Evolutionary conservation across 345 rosid species (phyloP).

Genomic region (Syzygium oleosum): DNA sequence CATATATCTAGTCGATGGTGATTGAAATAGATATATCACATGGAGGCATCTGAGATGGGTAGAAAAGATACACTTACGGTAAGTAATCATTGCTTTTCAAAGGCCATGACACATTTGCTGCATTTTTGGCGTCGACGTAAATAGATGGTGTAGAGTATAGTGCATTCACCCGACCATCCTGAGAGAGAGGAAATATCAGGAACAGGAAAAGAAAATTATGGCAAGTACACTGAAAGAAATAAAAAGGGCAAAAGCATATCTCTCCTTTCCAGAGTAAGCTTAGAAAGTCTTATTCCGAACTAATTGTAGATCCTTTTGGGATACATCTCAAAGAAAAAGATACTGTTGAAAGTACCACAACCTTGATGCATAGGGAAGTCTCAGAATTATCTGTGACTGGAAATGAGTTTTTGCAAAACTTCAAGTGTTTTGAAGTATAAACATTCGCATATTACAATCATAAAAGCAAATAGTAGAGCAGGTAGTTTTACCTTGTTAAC

Average conservation of each 20-base stretch:
- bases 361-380: background rate
- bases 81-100: conserved; percentile 70
- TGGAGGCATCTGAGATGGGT: background rate
- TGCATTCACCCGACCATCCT: conserved; percentile 79
- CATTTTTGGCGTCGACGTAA: conserved; percentile 63
- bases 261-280: background rate
- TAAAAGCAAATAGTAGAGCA: background rate
- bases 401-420: background rate
- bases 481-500: conserved; percentile 62
- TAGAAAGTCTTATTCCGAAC: background rate
- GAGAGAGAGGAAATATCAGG: background rate
- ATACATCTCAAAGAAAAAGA: background rate
- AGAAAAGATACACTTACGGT: conserved; percentile 40
- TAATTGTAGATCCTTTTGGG: background rate
- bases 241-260: background rate
- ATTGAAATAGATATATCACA: background rate
- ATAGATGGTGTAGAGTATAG: conserved; percentile 85
- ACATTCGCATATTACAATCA: background rate
- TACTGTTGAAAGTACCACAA: background rate
- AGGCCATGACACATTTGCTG: conserved; percentile 63
- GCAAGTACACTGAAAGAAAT: background rate
- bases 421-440: background rate
- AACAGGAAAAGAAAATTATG: background rate
- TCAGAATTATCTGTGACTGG: background rate
- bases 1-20: background rate